Base-by-base conservation (phyloP, 345 rosid species). In the Syzygium oleosum region DNA sequence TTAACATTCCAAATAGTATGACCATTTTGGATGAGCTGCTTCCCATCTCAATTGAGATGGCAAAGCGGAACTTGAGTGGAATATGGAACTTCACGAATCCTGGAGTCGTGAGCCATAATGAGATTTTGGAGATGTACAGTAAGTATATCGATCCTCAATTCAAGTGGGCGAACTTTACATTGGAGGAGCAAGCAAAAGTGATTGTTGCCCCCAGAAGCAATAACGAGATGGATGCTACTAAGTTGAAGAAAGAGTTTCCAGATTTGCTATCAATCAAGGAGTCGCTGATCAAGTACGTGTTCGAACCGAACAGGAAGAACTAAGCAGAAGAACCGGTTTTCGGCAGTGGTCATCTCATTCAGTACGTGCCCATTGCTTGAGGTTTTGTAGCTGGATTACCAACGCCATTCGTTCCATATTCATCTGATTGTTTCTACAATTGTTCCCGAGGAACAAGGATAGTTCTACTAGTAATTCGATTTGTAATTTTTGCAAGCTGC, bases 51-150 rank as follows among this genome's bases (percentile, higher is more conserved):
- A 90, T 92, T 16, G 93, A 93, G 92, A 93, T 93, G 94, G 94
- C 93, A 6, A 93, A 90, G 88, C 85, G 93, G 87, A 90, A 93
- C 90, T 85, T 93, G 90, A 91, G 86, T 80, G 94, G 94, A 22
- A 91, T 90, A 84, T 93, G 94, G 94, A 93, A 93, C 91, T 93
- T 93, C 92, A 93, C 94, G 41, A 93, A 93, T 87, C 94, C 93
- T 17, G 93, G 94, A 23, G 94, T 87, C 34, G 93, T 91, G 85
- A 93, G 94, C 88, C 94, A 91, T 61, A 93, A 93, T 51, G 93
- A 91, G 89, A 91, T 93, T 79, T 88, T 93, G 87, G 91, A 91
- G 89, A 93, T 93, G 93, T 93, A 93, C 93, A 90, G 90, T 91
- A 68, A 84, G 31, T 93, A 93, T 84, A 91, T 93, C 3, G 85